phyloP scores from a whole-genome alignment of 495 filamentous ascomycete genomes.

The Umbilicaria muhlenbergii region DNA sequence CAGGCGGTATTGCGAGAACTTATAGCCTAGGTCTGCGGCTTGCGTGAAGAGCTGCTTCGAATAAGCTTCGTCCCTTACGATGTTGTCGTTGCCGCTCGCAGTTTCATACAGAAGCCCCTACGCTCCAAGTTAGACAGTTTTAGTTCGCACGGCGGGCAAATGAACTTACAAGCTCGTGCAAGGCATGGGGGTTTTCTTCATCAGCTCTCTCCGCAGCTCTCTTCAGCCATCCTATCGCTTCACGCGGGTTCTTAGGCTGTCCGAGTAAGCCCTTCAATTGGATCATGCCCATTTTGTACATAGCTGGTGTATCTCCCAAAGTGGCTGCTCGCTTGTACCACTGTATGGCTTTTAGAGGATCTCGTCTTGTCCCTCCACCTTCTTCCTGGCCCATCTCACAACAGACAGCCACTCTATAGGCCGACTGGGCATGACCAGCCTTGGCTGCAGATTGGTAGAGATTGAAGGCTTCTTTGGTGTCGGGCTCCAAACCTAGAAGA shows the following conservation, averaged over 20 bases:
- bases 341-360: slow-evolving; percentile 84
- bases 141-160: neutral
- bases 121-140: neutral
- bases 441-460: slow-evolving; percentile 93
- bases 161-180: slow-evolving; percentile 57
- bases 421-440: slow-evolving; percentile 64
- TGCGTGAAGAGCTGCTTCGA: slow-evolving; percentile 66
- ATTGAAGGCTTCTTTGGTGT: slow-evolving; percentile 78
- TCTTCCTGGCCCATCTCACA: slow-evolving; percentile 94
- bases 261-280: slow-evolving; percentile 85
- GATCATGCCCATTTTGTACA: slow-evolving; percentile 99
- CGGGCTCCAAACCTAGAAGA: slow-evolving; percentile 48
- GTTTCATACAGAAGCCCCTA: slow-evolving; percentile 65
- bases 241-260: slow-evolving; percentile 66
- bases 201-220: slow-evolving; percentile 82
- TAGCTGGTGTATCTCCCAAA: slow-evolving; percentile 78
- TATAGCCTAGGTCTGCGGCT: slow-evolving; percentile 84
- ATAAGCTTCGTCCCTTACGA: slow-evolving; percentile 67
- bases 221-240: slow-evolving; percentile 83
- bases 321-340: slow-evolving; percentile 93
- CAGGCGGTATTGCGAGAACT: slow-evolving; percentile 83
- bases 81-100: slow-evolving; percentile 46
- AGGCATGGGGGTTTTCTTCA: slow-evolving; percentile 79
- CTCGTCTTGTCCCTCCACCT: slow-evolving; percentile 78
- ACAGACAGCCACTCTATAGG: slow-evolving; percentile 92